These are phyloP conservation scores for Fomitopsis pinicola DNA, from an alignment of 1,284 basidiomycete species.

Conservation along the genomic window DNA sequence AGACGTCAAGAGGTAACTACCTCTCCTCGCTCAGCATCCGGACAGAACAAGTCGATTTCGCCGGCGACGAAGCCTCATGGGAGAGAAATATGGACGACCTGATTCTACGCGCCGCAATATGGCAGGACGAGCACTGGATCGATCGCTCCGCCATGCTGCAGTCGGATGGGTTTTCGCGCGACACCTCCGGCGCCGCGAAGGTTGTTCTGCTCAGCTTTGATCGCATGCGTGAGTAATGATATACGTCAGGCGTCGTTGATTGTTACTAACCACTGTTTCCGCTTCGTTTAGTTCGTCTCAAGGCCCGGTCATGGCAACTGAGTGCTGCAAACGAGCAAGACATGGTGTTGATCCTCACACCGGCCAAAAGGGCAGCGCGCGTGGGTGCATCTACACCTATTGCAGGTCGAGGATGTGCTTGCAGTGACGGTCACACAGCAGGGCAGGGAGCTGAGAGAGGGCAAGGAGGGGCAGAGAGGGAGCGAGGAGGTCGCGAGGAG, in stretches of 20 bases:
- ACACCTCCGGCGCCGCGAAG: constrained; percentile 56
- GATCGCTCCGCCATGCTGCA: constrained; percentile 77
- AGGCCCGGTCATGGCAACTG: too few species aligned
- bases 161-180: constrained; percentile 26
- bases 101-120: constrained; percentile 86
- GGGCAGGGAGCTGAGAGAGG: too few species aligned
- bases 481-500: too few species aligned
- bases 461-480: too few species aligned
- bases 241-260: background rate
- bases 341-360: too few species aligned
- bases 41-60: constrained; percentile 82
- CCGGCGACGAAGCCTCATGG: too few species aligned
- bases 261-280: background rate
- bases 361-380: constrained; percentile 15
- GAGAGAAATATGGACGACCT: constrained; percentile 92
- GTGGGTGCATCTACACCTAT: background rate
- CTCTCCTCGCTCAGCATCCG: constrained; percentile 80
- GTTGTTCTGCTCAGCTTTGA: constrained; percentile 90
- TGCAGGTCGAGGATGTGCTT: too few species aligned
- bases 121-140: constrained; percentile 91
- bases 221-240: too few species aligned
- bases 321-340: too few species aligned
- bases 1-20: constrained; percentile 95
- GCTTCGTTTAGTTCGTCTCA: constrained; percentile 60
- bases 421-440: too few species aligned